Percentiles rank a stretch among this genome's conserved stretches.
Evolutionary conservation across 306 rosid species (phyloP).

Genomic region (Quercus engelmannii): DNA sequence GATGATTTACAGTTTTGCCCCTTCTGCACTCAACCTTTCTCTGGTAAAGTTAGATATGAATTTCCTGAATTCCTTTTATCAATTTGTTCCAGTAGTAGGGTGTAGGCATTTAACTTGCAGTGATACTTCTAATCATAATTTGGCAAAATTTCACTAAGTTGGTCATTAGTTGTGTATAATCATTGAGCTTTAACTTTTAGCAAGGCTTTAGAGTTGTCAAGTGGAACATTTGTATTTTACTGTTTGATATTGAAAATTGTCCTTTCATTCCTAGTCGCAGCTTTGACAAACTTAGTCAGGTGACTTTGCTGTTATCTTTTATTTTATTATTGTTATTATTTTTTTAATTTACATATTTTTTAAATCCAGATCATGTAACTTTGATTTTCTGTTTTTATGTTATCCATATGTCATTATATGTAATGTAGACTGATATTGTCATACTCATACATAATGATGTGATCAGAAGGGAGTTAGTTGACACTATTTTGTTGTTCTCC

Average conservation of each 20-base stretch:
- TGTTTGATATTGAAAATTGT: neutral
- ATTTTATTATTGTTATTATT: neutral
- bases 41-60: slow-evolving; percentile 42
- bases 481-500: neutral
- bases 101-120: neutral
- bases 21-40: slow-evolving; percentile 86
- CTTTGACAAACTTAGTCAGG: neutral
- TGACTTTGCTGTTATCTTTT: neutral
- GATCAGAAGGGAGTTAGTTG: neutral
- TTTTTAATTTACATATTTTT: neutral
- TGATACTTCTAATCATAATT: neutral
- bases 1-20: slow-evolving; percentile 89
- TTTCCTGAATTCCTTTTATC: neutral
- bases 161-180: neutral
- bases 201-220: neutral
- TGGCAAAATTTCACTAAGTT: neutral
- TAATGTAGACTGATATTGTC: neutral
- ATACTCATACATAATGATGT: neutral
- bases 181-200: neutral
- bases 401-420: neutral
- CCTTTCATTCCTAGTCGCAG: neutral
- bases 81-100: neutral
- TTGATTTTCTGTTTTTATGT: neutral
- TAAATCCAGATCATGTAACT: neutral
- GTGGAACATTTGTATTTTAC: neutral